These are phyloP conservation scores for Alectoria sarmentosa DNA, from an alignment of 495 filamentous ascomycete genomes.

Conservation along the genomic window DNA sequence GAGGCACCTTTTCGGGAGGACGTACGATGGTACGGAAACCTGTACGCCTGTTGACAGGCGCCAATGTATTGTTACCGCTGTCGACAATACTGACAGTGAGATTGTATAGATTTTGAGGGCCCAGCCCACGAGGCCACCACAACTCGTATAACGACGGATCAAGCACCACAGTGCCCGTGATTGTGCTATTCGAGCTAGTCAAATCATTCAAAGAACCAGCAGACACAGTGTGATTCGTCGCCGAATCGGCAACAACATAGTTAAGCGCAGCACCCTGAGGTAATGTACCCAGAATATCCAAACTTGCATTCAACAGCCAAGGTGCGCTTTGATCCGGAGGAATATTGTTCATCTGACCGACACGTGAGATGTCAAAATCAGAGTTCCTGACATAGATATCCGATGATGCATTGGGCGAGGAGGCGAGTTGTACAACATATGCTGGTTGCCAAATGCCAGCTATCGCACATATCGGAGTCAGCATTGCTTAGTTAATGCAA, in stretches of 20 bases:
- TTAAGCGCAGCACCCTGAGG: constrained; percentile 42
- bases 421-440: constrained; percentile 47
- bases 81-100: constrained; percentile 44
- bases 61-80: constrained; percentile 31
- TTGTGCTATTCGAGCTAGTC: constrained; percentile 37
- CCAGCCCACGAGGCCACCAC: constrained; percentile 59
- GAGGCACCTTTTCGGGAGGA: neutral
- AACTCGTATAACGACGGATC: constrained; percentile 42
- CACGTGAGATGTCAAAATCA: constrained; percentile 52
- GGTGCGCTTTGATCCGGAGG: constrained; percentile 52
- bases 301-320: constrained; percentile 64
- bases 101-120: constrained; percentile 54
- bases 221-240: constrained; percentile 40
- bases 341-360: constrained; percentile 54
- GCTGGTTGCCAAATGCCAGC: constrained; percentile 61
- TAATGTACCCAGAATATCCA: constrained; percentile 53
- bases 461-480: no score
- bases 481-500: no score
- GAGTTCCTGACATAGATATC: constrained; percentile 50
- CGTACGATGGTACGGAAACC: constrained; percentile 58
- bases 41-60: constrained; percentile 48
- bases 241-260: constrained; percentile 46
- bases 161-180: constrained; percentile 46
- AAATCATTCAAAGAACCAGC: constrained; percentile 40
- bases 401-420: constrained; percentile 26